Evolutionary conservation across 2,329 filamentous ascomycete genomes (phyloP).

Genomic region (Colletotrichum tofieldiae): DNA sequence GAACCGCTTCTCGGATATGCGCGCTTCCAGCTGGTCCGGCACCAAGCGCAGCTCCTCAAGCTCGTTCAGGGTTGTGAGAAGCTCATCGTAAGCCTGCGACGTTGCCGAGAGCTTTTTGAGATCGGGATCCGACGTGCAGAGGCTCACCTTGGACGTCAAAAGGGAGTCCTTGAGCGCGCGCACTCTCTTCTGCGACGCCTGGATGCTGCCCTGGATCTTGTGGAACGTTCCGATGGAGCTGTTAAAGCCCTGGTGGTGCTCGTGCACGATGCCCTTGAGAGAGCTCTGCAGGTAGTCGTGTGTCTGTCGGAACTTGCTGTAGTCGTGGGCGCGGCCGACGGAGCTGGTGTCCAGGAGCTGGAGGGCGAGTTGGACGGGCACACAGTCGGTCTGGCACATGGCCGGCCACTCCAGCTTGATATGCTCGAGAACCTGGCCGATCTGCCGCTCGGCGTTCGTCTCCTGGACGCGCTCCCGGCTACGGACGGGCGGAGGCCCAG

Average conservation of each 20-base stretch:
- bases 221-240: constrained; percentile 99
- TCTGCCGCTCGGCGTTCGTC: constrained; percentile 70
- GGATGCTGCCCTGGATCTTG: constrained; percentile 96
- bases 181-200: constrained; percentile 88
- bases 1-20: constrained; percentile 97
- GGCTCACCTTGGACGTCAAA: constrained; percentile 82
- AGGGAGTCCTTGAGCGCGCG: constrained; percentile 88
- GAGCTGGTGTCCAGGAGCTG: constrained; percentile 96
- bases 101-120: constrained; percentile 90
- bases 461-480: constrained; percentile 52
- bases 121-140: constrained; percentile 90
- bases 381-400: constrained; percentile 89
- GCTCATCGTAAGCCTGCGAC: constrained; percentile 91
- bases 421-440: constrained; percentile 79
- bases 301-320: constrained; percentile 86
- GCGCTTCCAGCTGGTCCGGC: constrained; percentile 92
- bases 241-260: constrained; percentile 99
- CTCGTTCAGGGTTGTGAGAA: constrained; percentile 86
- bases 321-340: constrained; percentile 90
- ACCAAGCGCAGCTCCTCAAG: constrained; percentile 91
- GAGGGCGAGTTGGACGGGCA: constrained; percentile 94
- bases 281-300: constrained; percentile 93
- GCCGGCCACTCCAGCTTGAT: constrained; percentile 93
- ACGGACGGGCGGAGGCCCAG: constrained; percentile 49
- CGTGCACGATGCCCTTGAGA: constrained; percentile 95